Evolutionary conservation across 2,329 filamentous ascomycete species (phyloP).

Genomic region (Fusarium ramigenum): DNA sequence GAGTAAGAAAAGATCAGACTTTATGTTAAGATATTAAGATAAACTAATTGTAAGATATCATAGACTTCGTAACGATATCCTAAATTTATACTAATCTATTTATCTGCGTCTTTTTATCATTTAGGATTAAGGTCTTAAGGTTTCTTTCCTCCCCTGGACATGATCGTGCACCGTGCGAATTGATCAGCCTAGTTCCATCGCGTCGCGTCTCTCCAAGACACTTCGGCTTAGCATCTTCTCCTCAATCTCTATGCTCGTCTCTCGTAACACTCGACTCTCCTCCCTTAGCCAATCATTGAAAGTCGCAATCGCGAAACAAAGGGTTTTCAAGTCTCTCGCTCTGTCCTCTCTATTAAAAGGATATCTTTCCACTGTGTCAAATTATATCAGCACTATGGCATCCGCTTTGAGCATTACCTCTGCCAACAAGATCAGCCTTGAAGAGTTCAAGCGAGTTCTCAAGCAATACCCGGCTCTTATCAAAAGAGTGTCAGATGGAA

Average conservation of each 20-base stretch:
- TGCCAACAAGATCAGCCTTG: slow-evolving; percentile 40
- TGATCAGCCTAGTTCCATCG: not conserved
- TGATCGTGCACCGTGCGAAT: slow-evolving; percentile 13
- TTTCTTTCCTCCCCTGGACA: not conserved
- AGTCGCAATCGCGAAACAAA: not conserved
- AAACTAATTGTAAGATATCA: not conserved
- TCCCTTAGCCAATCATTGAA: not conserved
- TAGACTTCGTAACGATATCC: not conserved
- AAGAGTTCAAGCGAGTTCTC: slow-evolving; percentile 50
- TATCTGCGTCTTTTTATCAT: not conserved
- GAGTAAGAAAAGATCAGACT: not conserved
- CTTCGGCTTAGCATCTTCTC: slow-evolving; percentile 8
- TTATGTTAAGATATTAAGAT: not conserved
- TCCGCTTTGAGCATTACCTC: slow-evolving; percentile 9
- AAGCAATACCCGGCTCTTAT: slow-evolving; percentile 53
- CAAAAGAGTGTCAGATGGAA: slow-evolving; percentile 55
- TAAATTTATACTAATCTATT: not conserved
- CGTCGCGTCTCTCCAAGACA: slow-evolving; percentile 20
- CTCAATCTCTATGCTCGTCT: not conserved
- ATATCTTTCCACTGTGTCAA: not conserved
- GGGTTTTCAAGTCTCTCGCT: not conserved
- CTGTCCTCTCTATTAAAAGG: not conserved
- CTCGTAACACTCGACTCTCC: not conserved
- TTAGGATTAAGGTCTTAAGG: not conserved
- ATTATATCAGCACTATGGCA: slow-evolving; percentile 23